Conservation (phyloP, 176 grass and related monocot species). For the Poa annua region DNA sequence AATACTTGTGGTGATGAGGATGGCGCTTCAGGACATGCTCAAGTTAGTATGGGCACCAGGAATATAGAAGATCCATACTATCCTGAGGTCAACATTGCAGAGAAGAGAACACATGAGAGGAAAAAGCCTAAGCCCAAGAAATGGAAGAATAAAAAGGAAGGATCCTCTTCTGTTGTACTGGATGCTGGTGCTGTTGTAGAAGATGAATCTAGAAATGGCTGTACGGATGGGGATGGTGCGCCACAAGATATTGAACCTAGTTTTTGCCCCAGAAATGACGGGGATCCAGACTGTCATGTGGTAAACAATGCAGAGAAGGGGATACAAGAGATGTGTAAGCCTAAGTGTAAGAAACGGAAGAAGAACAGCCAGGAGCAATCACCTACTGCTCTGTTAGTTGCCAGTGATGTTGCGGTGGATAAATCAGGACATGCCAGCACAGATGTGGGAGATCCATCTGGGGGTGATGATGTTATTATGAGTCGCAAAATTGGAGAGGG, state of each 20-base stretch:
- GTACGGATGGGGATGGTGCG: background rate
- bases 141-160: constrained; percentile 26
- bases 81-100: constrained; percentile 21
- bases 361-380: constrained; percentile 8
- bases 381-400: constrained; percentile 8
- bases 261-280: background rate
- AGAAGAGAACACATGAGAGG: background rate
- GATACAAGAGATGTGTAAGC: background rate
- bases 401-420: background rate
- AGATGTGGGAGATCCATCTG: background rate
- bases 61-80: background rate
- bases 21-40: background rate
- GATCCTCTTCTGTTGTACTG: background rate
- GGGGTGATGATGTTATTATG: background rate
- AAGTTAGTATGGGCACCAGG: constrained; percentile 21
- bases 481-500: constrained; percentile 4
- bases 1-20: constrained; percentile 2
- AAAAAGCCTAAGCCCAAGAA: constrained; percentile 30
- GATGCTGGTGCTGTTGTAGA: constrained; percentile 10
- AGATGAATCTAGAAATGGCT: constrained; percentile 25
- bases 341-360: constrained; percentile 11
- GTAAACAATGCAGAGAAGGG: background rate
- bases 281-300: background rate
- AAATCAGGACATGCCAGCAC: background rate
- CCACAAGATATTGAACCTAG: background rate